phyloP scores from a whole-genome alignment of 495 filamentous ascomycete species.

The Oidiodendron maius region DNA sequence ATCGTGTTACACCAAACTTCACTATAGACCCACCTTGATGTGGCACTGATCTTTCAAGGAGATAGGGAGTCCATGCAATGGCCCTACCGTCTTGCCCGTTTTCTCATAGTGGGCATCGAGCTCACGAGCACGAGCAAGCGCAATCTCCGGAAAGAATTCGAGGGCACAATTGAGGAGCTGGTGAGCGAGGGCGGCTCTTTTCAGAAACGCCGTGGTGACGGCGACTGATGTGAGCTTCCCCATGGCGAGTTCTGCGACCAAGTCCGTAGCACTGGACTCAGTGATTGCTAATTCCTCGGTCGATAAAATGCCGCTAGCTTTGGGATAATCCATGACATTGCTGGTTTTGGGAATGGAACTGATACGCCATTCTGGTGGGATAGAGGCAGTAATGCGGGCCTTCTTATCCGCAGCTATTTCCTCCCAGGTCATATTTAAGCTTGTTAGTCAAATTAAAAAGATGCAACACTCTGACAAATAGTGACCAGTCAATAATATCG shows the following conservation, averaged over 20 bases:
- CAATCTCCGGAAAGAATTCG: constrained; percentile 59
- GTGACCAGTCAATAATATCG: too few relatives aligned
- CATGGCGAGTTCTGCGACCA: constrained; percentile 18
- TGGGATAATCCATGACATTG: constrained; percentile 38
- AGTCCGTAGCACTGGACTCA: constrained; percentile 33
- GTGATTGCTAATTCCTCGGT: constrained; percentile 52
- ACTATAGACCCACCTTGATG: constrained; percentile 45
- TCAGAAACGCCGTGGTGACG: constrained; percentile 36
- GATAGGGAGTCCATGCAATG: constrained; percentile 64
- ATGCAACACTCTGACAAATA: too few relatives aligned
- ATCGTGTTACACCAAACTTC: constrained; percentile 11
- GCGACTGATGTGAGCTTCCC: constrained; percentile 34
- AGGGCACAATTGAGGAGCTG: constrained; percentile 59
- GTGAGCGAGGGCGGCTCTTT: constrained; percentile 54
- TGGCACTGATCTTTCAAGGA: constrained; percentile 63
- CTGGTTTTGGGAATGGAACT: not conserved
- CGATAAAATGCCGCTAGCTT: constrained; percentile 44
- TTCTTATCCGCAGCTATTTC: constrained; percentile 14
- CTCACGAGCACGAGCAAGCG: constrained; percentile 47
- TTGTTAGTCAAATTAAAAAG: too few relatives aligned
- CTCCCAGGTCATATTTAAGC: constrained; percentile 13
- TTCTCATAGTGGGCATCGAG: constrained; percentile 47
- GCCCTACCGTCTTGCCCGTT: constrained; percentile 47
- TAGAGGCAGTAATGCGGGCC: constrained; percentile 12
- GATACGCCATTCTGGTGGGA: constrained; percentile 22